Evolutionary conservation across 2,329 filamentous ascomycete genomes (phyloP).

Genomic region (Colletotrichum eremochloae): DNA sequence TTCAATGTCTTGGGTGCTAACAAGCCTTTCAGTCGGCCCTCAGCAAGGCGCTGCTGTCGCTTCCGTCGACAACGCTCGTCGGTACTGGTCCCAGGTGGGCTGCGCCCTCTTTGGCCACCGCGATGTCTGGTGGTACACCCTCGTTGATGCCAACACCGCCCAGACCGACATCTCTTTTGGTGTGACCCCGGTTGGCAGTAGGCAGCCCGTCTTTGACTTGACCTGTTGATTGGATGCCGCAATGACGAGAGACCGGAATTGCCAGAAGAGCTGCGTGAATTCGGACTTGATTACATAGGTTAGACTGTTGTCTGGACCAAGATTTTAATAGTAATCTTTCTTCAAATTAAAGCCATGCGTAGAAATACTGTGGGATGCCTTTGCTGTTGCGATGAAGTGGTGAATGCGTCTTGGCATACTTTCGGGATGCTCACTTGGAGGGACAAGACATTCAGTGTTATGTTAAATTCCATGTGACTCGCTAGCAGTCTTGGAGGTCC

Average conservation of each 20-base stretch:
- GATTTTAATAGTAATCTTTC: neutral
- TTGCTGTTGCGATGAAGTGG: neutral
- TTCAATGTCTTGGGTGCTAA: slow-evolving; percentile 10
- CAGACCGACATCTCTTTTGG: slow-evolving; percentile 33
- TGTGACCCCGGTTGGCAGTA: slow-evolving; percentile 22
- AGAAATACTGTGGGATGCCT: neutral
- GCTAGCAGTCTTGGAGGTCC: too few species aligned
- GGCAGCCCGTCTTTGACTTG: slow-evolving; percentile 28
- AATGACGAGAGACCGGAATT: neutral
- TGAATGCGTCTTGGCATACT: neutral
- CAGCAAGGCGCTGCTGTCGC: slow-evolving; percentile 58
- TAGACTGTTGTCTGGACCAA: too few species aligned
- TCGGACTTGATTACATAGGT: neutral
- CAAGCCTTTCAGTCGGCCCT: slow-evolving; percentile 51
- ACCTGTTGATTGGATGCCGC: slow-evolving; percentile 6
- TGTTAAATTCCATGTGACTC: neutral
- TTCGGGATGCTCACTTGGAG: neutral
- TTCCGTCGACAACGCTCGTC: slow-evolving; percentile 59
- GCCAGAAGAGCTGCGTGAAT: too few species aligned
- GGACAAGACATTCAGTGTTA: neutral
- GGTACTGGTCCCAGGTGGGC: slow-evolving; percentile 36
- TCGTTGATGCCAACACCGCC: slow-evolving; percentile 33
- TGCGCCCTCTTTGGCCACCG: slow-evolving; percentile 31
- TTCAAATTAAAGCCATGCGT: neutral
- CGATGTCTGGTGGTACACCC: slow-evolving; percentile 41